Percentiles rank a stretch among this genome's conserved stretches.
Evolutionary conservation across 306 rosid species (phyloP).

Genomic region (Hippophae rhamnoides): DNA sequence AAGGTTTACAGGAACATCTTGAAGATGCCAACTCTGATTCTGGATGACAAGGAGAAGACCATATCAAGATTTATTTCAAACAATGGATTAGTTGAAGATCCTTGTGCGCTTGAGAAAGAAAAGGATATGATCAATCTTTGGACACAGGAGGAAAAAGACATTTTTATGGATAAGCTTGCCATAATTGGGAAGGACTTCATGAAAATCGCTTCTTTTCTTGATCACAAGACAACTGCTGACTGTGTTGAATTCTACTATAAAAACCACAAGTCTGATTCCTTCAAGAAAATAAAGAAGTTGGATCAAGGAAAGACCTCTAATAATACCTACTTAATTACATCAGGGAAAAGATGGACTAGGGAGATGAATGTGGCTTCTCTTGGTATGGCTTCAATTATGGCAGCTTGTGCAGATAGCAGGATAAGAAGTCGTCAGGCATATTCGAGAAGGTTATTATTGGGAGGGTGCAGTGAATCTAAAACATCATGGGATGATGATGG

Average conservation of each 20-base stretch:
- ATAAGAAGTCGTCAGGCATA: constrained; percentile 30
- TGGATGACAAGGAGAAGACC: constrained; percentile 66
- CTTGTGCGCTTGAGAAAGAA: constrained; percentile 75
- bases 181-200: constrained; percentile 68
- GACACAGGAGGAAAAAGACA: constrained; percentile 55
- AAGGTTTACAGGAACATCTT: constrained; percentile 41
- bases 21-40: constrained; percentile 84
- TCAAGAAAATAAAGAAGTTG: constrained; percentile 52
- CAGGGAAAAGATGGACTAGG: constrained; percentile 70
- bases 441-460: constrained; percentile 36
- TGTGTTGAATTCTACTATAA: constrained; percentile 94
- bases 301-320: constrained; percentile 42
- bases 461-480: constrained; percentile 37
- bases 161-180: constrained; percentile 60
- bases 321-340: constrained; percentile 38
- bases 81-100: constrained; percentile 88
- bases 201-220: constrained; percentile 69
- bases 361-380: constrained; percentile 62
- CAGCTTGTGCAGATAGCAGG: constrained; percentile 40
- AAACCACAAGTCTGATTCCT: constrained; percentile 75
- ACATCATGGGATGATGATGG: constrained; percentile 27
- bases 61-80: constrained; percentile 49
- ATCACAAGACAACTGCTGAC: constrained; percentile 94
- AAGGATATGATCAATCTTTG: constrained; percentile 76
- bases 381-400: constrained; percentile 75